phyloP scores from a whole-genome alignment of 139 green algal genomes.

The Coelastrella sp. region DNA sequence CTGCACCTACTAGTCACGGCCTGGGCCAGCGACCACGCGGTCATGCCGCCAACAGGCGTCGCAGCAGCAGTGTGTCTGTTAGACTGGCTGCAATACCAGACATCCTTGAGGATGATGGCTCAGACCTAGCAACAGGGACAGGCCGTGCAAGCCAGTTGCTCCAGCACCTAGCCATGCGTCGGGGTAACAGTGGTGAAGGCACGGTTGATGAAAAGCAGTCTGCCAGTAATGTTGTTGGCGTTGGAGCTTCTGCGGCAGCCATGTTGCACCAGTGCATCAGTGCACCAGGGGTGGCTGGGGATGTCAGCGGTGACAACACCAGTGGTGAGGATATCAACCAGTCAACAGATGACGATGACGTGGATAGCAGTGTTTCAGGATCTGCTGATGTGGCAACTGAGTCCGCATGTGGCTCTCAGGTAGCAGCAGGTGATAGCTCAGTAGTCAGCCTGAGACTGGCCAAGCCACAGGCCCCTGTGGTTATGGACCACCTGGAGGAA shows the following conservation, averaged over 20 bases:
- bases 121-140: neutral
- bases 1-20: neutral
- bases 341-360: neutral
- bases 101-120: conserved; percentile 4
- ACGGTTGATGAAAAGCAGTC: neutral
- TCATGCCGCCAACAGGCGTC: neutral
- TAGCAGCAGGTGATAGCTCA: neutral
- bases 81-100: neutral
- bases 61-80: conserved; percentile 26
- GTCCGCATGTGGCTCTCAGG: conserved; percentile 5
- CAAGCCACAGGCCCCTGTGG: conserved; percentile 3
- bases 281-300: neutral
- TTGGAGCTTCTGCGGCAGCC: neutral
- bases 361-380: conserved; percentile 3
- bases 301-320: neutral
- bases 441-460: neutral
- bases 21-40: neutral
- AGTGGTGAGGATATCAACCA: neutral
- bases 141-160: neutral
- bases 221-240: neutral
- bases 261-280: conserved; percentile 10
- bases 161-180: conserved; percentile 18
- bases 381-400: neutral
- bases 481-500: conserved; percentile 43
- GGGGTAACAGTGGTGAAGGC: conserved; percentile 10